Evolutionary conservation across 1,284 basidiomycete species (phyloP).

Genomic region (Malassezia furfur): DNA sequence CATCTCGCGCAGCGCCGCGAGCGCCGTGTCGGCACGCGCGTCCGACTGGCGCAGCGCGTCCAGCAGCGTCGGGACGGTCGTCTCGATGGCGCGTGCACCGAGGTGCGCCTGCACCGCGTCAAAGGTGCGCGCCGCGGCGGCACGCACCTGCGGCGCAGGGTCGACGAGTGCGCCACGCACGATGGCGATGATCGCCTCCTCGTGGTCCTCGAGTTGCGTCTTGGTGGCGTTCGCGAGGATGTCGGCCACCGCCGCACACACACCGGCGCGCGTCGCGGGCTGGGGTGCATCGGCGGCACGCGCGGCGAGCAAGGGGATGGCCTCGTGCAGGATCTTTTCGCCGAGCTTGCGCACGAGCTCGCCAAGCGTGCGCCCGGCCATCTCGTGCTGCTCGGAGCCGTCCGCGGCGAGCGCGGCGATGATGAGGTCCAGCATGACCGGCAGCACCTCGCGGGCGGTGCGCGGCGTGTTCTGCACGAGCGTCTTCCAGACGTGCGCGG

Average conservation of each 20-base stretch:
- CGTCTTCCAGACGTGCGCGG: conserved; percentile 96
- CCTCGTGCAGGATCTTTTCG: conserved; percentile 77
- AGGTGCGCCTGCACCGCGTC: conserved; percentile 83
- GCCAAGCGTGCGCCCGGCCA: conserved; percentile 50
- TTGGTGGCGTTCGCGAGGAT: conserved; percentile 82
- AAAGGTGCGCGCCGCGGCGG: conserved; percentile 86
- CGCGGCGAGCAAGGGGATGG: conserved; percentile 65
- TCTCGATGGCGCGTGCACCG: conserved; percentile 83
- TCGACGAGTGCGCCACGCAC: conserved; percentile 79
- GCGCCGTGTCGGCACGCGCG: conserved; percentile 64
- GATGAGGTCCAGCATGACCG: conserved; percentile 57
- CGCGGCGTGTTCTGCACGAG: conserved; percentile 65
- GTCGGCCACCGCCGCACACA: conserved; percentile 76
- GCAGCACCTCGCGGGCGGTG: conserved; percentile 82
- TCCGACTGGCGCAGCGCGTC: conserved; percentile 60
- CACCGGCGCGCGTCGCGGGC: conserved; percentile 70
- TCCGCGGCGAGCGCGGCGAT: conserved; percentile 66
- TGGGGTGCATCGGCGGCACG: conserved; percentile 60
- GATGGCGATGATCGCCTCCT: conserved; percentile 70
- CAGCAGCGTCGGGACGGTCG: conserved; percentile 87
- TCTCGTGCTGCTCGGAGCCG: conserved; percentile 82
- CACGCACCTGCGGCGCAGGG: conserved; percentile 71
- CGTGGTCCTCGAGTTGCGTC: conserved; percentile 74
- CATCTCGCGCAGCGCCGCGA: conserved; percentile 79
- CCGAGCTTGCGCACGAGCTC: conserved; percentile 94